Percentiles rank a stretch among this genome's conserved stretches.
phyloP scores from a whole-genome alignment of 495 filamentous ascomycete genomes.

The Penicillium alfredii region DNA sequence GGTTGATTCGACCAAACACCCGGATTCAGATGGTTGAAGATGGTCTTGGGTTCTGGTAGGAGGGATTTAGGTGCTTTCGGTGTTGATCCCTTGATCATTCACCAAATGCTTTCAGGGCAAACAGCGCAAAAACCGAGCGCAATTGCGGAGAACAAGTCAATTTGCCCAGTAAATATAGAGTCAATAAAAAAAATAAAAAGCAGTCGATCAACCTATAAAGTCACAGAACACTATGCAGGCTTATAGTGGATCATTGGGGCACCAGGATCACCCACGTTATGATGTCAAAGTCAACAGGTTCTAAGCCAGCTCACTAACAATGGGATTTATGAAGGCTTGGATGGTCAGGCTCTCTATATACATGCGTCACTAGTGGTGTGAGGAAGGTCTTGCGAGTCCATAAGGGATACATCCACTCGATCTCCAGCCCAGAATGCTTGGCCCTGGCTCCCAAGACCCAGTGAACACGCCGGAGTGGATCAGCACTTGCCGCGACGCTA shows the following conservation, averaged over 20 bases:
- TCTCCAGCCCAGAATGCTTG: slow-evolving; percentile 27
- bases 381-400: slow-evolving; percentile 15
- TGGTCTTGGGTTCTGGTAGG: slow-evolving; percentile 5
- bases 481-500: slow-evolving; percentile 7
- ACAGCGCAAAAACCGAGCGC: too few species aligned
- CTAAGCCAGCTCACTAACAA: not conserved
- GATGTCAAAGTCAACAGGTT: not conserved
- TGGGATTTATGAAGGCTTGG: not conserved
- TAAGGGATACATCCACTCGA: slow-evolving; percentile 12
- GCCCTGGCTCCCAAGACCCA: slow-evolving; percentile 9
- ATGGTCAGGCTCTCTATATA: slow-evolving; percentile 12
- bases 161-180: too few species aligned
- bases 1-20: too few species aligned
- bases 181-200: not conserved
- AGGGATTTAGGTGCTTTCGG: slow-evolving; percentile 24
- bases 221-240: not conserved
- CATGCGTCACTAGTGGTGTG: not conserved
- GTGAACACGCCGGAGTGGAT: slow-evolving; percentile 10
- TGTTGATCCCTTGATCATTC: too few species aligned
- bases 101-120: too few species aligned
- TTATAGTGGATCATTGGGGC: not conserved
- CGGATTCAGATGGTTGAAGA: not conserved
- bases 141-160: too few species aligned
- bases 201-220: not conserved
- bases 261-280: not conserved